Base-by-base conservation (phyloP, 2,329 filamentous ascomycete genomes). In the Colletotrichum incanum region DNA sequence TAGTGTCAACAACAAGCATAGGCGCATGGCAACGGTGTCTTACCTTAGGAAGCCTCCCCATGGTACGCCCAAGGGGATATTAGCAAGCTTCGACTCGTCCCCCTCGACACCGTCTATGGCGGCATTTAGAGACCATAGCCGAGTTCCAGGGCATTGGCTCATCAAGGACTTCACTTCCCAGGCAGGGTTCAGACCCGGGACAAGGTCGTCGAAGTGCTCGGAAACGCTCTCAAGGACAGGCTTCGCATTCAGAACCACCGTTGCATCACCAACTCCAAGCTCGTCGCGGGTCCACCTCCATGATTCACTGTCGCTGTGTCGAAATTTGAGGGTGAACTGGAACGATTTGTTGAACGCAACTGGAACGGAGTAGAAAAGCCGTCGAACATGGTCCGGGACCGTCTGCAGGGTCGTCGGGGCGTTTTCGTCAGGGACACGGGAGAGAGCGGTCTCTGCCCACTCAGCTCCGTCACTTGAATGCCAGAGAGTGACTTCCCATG, bases 401-500 rank as follows among this genome's bases (percentile, higher is more conserved):
- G 80, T 76, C 64, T 89, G 85, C 3, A 96, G 83, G 34, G 83
- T 82, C 23, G 89, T 84, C 28, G 92, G 88, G 7, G 60, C 71
- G 9, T 78, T 69, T 16, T 68, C 59, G 47, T 70, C 72, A 45
- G 76, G 64, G 73, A 79, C 55, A 9, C 79, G 76, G 2, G 58
- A 56, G 39, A 90, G 76, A 1, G 73, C 67, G 23, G 83, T 88
- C 86, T 95, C 84, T 81, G 82, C 73, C 90, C 88, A 85, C 75
- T 86, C 85, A 34, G 83, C 79, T 63, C 89, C 88, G 76, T 93
- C 91, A 74, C 77, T 74, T 5, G 86, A 87, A 69, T 94, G 90
- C 94, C 94, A 97, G 9, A 97, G 82, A 20, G 89, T 89, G 41
- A 94, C 89, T 76, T 96, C 88, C 92, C 93, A 96, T 26, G 86